Evolutionary conservation across 2,329 filamentous ascomycete species (phyloP).

Genomic region (Falciphora oryzae): DNA sequence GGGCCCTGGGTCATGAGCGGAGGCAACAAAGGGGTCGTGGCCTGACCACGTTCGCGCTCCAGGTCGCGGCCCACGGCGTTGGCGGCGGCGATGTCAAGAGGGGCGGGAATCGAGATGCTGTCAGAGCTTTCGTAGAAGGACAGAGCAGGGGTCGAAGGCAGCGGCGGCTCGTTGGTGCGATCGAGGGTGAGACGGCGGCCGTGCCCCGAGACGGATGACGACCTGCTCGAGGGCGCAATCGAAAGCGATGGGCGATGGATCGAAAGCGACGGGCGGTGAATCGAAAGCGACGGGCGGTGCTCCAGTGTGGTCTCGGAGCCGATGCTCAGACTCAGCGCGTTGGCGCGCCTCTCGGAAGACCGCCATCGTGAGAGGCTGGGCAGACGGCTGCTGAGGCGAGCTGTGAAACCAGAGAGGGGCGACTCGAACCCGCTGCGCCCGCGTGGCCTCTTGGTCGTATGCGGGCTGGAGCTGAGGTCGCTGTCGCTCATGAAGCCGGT

Average conservation of each 20-base stretch:
- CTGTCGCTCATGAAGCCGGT: conserved; percentile 60
- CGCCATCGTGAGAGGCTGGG: conserved; percentile 47
- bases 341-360: conserved; percentile 34
- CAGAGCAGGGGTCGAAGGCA: conserved; percentile 56
- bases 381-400: conserved; percentile 59
- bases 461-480: conserved; percentile 44
- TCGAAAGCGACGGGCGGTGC: conserved; percentile 59
- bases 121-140: conserved; percentile 58
- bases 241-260: conserved; percentile 34
- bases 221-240: conserved; percentile 65
- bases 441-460: conserved; percentile 49
- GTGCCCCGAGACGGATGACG: conserved; percentile 68
- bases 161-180: conserved; percentile 41
- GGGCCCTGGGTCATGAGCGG: conserved; percentile 64
- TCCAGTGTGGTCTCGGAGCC: conserved; percentile 82
- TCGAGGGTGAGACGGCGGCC: conserved; percentile 38
- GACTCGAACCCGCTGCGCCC: conserved; percentile 48
- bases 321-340: conserved; percentile 47
- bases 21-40: conserved; percentile 79
- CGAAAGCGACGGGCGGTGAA: conserved; percentile 33
- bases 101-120: conserved; percentile 41
- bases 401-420: conserved; percentile 55
- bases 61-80: conserved; percentile 42
- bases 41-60: conserved; percentile 54
- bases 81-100: conserved; percentile 47